Evolutionary conservation across 192 early-diverging fungal genomes (phyloP).

Genomic region (Nowakowskiella sp.): DNA sequence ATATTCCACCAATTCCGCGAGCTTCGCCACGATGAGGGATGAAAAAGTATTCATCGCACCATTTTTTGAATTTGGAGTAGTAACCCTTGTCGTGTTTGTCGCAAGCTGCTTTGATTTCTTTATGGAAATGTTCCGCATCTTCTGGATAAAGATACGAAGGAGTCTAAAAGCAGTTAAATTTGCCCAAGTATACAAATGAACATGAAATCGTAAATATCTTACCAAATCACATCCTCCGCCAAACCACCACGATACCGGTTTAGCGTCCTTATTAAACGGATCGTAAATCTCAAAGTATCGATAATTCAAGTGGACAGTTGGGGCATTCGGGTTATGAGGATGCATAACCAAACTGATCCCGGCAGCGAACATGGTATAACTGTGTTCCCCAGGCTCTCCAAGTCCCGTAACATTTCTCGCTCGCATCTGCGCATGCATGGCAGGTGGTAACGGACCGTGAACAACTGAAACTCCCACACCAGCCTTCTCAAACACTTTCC

Average conservation of each 20-base stretch:
- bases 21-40: constrained; percentile 79
- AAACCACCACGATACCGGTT: constrained; percentile 84
- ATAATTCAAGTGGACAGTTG: constrained; percentile 95
- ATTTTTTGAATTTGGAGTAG: constrained; percentile 88
- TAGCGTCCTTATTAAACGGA: constrained; percentile 37
- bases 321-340: constrained; percentile 91
- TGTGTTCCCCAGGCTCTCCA: constrained; percentile 50
- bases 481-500: constrained; percentile 92
- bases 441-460: constrained; percentile 43
- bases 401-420: constrained; percentile 60
- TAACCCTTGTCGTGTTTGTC: constrained; percentile 75
- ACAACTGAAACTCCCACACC: constrained; percentile 93
- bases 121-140: constrained; percentile 91
- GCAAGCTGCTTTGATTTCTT: constrained; percentile 83
- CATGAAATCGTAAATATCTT: not conserved
- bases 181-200: constrained; percentile 5
- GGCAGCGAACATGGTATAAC: constrained; percentile 63
- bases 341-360: constrained; percentile 91
- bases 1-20: constrained; percentile 94
- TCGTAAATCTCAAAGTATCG: constrained; percentile 84
- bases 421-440: constrained; percentile 88
- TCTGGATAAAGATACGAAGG: constrained; percentile 84
- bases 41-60: constrained; percentile 95
- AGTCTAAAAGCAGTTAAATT: constrained; percentile 33
- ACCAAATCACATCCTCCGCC: constrained; percentile 90